A percentile compares a stretch with the other conserved stretches of the same genome.
These are phyloP conservation scores for Fusarium anguioides DNA, from an alignment of 2,329 filamentous ascomycete species.

Conservation along the genomic window DNA sequence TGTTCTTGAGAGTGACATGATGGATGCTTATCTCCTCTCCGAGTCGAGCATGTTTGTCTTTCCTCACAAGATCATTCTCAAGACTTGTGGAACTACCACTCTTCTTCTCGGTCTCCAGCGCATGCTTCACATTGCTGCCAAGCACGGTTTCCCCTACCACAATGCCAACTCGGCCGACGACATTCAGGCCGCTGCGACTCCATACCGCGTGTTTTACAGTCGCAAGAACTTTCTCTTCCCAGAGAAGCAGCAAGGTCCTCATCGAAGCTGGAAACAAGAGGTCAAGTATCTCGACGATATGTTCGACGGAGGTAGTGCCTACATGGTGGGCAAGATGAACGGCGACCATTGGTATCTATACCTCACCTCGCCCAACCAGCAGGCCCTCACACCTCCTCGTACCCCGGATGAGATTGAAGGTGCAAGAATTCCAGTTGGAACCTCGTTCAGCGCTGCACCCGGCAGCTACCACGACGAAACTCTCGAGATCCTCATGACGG, in stretches of 20 bases:
- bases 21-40: conserved; percentile 96
- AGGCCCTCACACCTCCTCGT: conserved; percentile 80
- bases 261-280: conserved; percentile 97
- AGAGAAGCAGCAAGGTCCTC: conserved; percentile 91
- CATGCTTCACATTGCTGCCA: conserved; percentile 90
- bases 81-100: conserved; percentile 98
- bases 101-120: conserved; percentile 88
- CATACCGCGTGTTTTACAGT: conserved; percentile 97
- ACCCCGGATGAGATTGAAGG: conserved; percentile 69
- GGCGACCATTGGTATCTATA: conserved; percentile 99
- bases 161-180: conserved; percentile 74
- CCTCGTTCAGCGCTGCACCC: conserved; percentile 54
- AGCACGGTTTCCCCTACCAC: conserved; percentile 87
- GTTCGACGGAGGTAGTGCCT: conserved; percentile 92
- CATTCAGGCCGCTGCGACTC: conserved; percentile 81
- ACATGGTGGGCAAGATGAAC: conserved; percentile 99
- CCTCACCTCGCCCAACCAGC: conserved; percentile 86
- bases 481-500: conserved; percentile 78
- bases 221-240: conserved; percentile 98
- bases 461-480: conserved; percentile 77
- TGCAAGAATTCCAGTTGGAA: conserved; percentile 67
- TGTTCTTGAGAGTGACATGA: conserved; percentile 89
- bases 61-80: conserved; percentile 98
- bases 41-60: conserved; percentile 99
- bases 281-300: conserved; percentile 92